Base-by-base conservation (phyloP, 495 filamentous ascomycete genomes). In the Penicillium alfredii region DNA sequence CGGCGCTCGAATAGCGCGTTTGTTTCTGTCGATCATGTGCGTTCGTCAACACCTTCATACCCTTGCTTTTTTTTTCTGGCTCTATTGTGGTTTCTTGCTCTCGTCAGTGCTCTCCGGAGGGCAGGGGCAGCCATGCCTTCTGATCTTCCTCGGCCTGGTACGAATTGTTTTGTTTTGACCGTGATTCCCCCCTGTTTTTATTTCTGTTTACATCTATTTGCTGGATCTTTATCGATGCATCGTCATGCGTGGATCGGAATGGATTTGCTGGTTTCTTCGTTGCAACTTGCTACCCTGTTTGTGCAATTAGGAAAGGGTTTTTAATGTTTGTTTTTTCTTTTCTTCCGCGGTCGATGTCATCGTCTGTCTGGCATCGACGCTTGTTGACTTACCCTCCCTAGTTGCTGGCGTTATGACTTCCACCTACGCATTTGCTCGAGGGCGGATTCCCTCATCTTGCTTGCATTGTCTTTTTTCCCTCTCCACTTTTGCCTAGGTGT, bases 11-110 rank as follows among this genome's bases (percentile, higher is more conserved):
- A 38, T 35, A 43, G 49, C 42, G 47, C 41, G 35, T 45, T 44
- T 53, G 32, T 48, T 60, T 49, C 43, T 40, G 25, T 54, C 44
- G 37, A 51, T 47, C 52, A 54, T 61, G 49, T 50, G 38, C 49
- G 40, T 55, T 54, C 16, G 35, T 54, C 41, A 38, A 35, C 45
- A 46, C 51, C 47, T 41, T 53, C 53, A 57, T 57, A 57, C 53
- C 53, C 53, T 45, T 45, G 44, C 48, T 27, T 36, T 53, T 45
- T 18, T 18, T 49, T 27, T 35, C 19, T 42, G 51, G 33, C 30
- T 51, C 39, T 34, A 7, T 45, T 44, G 33, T 41, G 31, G 15
- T 27, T 44, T 34, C 25, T 40, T 27, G 40, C 37, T 38, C 35
- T 38, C 34, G 30, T 32, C 23, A 25, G 8, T 24, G 8, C 23